Evolutionary conservation across 805 yeast species (phyloP).

Genomic region (Wickerhamiella dianesei): DNA sequence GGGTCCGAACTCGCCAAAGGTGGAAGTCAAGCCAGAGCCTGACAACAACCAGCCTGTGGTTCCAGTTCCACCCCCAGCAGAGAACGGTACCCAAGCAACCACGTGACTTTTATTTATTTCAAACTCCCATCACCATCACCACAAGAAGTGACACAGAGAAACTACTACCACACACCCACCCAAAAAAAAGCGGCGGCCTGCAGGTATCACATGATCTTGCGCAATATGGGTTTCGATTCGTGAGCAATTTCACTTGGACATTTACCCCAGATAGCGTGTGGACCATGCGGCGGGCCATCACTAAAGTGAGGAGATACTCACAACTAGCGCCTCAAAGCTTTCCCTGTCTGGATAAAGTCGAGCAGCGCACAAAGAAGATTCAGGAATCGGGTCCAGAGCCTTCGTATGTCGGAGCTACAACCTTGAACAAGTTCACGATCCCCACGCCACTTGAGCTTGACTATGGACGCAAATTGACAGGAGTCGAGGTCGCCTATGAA

Average conservation of each 20-base stretch:
- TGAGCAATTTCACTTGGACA: neutral
- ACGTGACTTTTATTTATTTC: neutral
- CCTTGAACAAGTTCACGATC: conserved; percentile 40
- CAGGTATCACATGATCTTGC: neutral
- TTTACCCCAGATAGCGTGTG: neutral
- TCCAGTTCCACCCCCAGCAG: too few species aligned
- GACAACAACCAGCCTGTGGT: too few species aligned
- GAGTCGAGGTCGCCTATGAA: conserved; percentile 77
- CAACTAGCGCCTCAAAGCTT: conserved; percentile 31
- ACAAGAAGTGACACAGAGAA: too few species aligned
- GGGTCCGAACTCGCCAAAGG: too few species aligned
- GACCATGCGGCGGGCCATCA: neutral
- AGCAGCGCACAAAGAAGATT: conserved; percentile 31
- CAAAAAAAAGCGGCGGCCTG: too few species aligned
- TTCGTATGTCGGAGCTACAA: conserved; percentile 55
- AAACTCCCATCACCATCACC: neutral
- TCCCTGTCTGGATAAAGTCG: conserved; percentile 75
- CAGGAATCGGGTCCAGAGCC: conserved; percentile 69
- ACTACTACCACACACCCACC: neutral
- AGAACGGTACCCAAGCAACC: too few species aligned
- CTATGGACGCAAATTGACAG: conserved; percentile 65
- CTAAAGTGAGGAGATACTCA: neutral
- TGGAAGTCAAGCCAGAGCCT: neutral
- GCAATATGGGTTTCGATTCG: neutral
- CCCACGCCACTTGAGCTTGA: conserved; percentile 47